These are phyloP conservation scores for Xylaria sp. DNA, from an alignment of 2,329 filamentous ascomycete genomes.

Conservation along the genomic window DNA sequence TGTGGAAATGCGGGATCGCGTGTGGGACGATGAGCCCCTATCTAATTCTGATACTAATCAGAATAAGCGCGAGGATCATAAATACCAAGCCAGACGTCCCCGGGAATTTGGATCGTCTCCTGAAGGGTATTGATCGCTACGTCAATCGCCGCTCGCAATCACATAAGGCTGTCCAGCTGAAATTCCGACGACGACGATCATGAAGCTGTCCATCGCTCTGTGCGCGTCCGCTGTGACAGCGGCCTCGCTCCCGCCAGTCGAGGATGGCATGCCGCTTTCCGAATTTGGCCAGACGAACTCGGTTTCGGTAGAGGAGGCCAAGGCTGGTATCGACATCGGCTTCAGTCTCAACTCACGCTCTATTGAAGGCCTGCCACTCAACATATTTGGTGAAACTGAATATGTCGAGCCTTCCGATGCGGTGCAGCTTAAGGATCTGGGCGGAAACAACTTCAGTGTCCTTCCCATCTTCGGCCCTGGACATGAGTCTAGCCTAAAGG, in stretches of 20 bases:
- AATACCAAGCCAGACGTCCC: constrained; percentile 27
- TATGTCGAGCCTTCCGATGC: constrained; percentile 39
- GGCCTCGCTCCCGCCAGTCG: constrained; percentile 39
- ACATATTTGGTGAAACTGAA: constrained; percentile 40
- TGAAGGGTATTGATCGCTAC: constrained; percentile 28
- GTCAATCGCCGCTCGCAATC: constrained; percentile 29
- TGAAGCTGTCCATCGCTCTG: constrained; percentile 44
- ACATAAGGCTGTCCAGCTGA: constrained; percentile 16
- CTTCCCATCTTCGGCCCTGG: constrained; percentile 43
- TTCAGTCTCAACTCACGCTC: constrained; percentile 24
- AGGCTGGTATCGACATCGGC: constrained; percentile 24
- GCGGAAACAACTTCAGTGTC: constrained; percentile 43
- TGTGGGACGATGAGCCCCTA: constrained; percentile 29
- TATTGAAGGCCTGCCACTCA: constrained; percentile 39
- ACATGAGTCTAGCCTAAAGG: constrained; percentile 29
- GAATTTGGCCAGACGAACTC: constrained; percentile 34
- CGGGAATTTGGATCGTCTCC: constrained; percentile 33
- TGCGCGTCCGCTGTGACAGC: constrained; percentile 44
- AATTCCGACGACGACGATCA: constrained; percentile 34
- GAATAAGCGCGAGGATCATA: constrained; percentile 32
- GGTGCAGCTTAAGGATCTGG: constrained; percentile 38
- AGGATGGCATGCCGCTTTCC: constrained; percentile 34
- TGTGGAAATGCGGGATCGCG: constrained; percentile 35
- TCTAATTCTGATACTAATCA: constrained; percentile 27
- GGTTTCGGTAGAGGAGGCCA: constrained; percentile 35